Percentiles rank a stretch among this genome's conserved stretches.
phyloP scores from a whole-genome alignment of 2,329 filamentous ascomycete species.

The Talaromyces piceae region DNA sequence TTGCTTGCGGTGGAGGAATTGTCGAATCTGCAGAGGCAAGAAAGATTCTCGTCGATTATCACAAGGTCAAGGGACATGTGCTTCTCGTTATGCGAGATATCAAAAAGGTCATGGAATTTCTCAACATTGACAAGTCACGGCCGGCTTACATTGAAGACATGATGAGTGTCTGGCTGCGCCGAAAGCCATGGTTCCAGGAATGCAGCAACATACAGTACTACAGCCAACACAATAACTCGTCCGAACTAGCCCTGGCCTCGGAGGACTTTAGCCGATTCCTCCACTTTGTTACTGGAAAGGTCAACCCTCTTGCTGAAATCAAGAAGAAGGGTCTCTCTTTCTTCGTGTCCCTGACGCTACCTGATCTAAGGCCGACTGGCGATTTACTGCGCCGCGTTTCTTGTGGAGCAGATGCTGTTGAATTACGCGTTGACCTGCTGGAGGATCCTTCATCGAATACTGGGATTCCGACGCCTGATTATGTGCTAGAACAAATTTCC shows the following conservation, averaged over 20 bases:
- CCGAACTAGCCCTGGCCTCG: slow-evolving; percentile 46
- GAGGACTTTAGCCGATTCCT: slow-evolving; percentile 69
- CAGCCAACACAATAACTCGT: slow-evolving; percentile 58
- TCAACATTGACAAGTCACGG: slow-evolving; percentile 79
- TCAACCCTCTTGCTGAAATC: slow-evolving; percentile 48
- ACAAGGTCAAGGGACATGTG: slow-evolving; percentile 71
- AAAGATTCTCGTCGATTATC: slow-evolving; percentile 64
- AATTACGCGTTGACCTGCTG: slow-evolving; percentile 86
- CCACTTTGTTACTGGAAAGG: slow-evolving; percentile 57
- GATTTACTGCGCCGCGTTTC: slow-evolving; percentile 63
- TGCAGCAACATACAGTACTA: slow-evolving; percentile 95
- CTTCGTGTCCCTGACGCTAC: slow-evolving; percentile 85
- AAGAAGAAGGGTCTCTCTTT: slow-evolving; percentile 67
- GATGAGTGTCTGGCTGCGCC: slow-evolving; percentile 78
- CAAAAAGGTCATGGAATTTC: slow-evolving; percentile 77
- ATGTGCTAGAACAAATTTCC: slow-evolving; percentile 73
- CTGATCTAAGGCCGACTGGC: slow-evolving; percentile 58
- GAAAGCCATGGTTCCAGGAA: slow-evolving; percentile 81
- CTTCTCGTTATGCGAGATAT: slow-evolving; percentile 83
- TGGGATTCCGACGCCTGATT: slow-evolving; percentile 60
- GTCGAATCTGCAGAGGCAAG: slow-evolving; percentile 80
- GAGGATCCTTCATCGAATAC: slow-evolving; percentile 57
- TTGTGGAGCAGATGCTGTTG: slow-evolving; percentile 85
- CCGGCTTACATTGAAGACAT: slow-evolving; percentile 92
- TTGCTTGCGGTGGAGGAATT: slow-evolving; percentile 89